Evolutionary conservation across 164 flowering plant genomes (phyloP).

Genomic region (Euptelea pleiosperma): DNA sequence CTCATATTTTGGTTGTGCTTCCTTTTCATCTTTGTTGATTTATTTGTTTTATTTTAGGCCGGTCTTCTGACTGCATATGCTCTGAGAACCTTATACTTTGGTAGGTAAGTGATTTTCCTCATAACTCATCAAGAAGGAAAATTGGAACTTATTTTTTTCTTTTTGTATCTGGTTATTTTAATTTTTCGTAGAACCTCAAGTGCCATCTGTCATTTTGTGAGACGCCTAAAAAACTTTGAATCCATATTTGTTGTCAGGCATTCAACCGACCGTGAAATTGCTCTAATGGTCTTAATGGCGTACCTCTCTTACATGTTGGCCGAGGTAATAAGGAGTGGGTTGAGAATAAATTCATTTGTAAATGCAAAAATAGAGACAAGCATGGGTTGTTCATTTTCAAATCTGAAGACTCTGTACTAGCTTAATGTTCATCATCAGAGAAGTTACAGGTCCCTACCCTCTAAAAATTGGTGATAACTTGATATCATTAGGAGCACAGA

Average conservation of each 20-base stretch:
- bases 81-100: conserved; percentile 66
- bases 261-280: conserved; percentile 78
- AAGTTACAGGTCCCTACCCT: too few species aligned
- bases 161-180: neutral
- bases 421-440: too few species aligned
- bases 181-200: neutral
- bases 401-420: too few species aligned
- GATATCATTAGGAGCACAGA: too few species aligned
- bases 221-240: neutral
- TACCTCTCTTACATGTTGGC: conserved; percentile 90
- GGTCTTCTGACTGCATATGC: conserved; percentile 72
- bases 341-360: neutral
- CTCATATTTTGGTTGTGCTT: neutral
- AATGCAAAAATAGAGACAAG: too few species aligned
- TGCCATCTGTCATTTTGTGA: neutral
- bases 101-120: conserved; percentile 45
- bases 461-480: too few species aligned
- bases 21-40: neutral
- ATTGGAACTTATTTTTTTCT: neutral
- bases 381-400: too few species aligned
- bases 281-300: conserved; percentile 76
- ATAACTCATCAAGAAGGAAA: neutral
- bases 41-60: conserved; percentile 33
- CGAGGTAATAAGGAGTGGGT: conserved; percentile 47
- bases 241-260: conserved; percentile 44